phyloP scores from a whole-genome alignment of 352 stramenopile genomes.

The Pythium phragmiticola region DNA sequence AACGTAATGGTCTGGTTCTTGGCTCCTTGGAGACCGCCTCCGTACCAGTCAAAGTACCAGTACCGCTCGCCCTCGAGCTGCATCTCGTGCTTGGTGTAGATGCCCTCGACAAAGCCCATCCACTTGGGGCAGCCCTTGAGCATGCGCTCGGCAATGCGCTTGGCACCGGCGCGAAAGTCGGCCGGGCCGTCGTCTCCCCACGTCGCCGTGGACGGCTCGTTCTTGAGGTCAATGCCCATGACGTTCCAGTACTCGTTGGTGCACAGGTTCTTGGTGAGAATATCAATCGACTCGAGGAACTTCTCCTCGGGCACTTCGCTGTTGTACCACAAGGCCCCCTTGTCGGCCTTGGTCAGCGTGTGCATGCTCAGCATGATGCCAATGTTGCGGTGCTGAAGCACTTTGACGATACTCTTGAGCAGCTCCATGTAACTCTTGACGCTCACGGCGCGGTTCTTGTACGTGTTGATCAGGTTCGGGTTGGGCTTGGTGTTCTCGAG shows the following conservation, averaged over 20 bases:
- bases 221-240: constrained; percentile 75
- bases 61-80: constrained; percentile 48
- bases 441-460: constrained; percentile 58
- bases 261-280: constrained; percentile 44
- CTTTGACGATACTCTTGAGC: constrained; percentile 43
- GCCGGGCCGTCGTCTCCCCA: constrained; percentile 45
- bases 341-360: constrained; percentile 32
- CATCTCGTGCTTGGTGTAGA: constrained; percentile 44
- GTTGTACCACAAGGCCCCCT: constrained; percentile 40
- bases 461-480: constrained; percentile 31
- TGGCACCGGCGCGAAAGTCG: constrained; percentile 52
- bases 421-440: constrained; percentile 39
- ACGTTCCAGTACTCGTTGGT: constrained; percentile 69
- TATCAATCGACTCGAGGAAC: constrained; percentile 35
- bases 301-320: constrained; percentile 3
- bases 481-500: constrained; percentile 32
- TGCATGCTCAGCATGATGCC: constrained; percentile 43
- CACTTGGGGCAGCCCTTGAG: constrained; percentile 66
- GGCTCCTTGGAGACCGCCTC: constrained; percentile 47
- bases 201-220: constrained; percentile 48
- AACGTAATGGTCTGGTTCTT: constrained; percentile 46
- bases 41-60: constrained; percentile 70
- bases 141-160: constrained; percentile 61
- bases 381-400: constrained; percentile 42
- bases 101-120: constrained; percentile 72